These are phyloP conservation scores for Neoconidiobolus thromboides DNA, from an alignment of 371 early-diverging fungal genomes.

Conservation along the genomic window DNA sequence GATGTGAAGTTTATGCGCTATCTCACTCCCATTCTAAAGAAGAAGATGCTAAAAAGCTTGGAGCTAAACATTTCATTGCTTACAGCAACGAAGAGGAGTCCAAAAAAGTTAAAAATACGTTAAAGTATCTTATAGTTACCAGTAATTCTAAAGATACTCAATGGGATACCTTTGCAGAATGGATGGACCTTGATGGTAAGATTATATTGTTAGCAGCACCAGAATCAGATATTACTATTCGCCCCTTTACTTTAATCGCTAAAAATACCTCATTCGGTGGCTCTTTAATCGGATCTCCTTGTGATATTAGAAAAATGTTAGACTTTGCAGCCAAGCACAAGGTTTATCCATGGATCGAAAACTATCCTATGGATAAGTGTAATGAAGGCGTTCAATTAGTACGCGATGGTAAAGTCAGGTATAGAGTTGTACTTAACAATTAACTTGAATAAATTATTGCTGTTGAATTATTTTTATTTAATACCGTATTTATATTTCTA, in stretches of 20 bases:
- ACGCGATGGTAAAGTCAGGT: background rate
- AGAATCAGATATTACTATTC: conserved; percentile 26
- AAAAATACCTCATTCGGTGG: conserved; percentile 33
- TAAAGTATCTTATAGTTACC: conserved; percentile 32
- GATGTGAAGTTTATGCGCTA: conserved; percentile 41
- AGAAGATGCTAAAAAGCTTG: conserved; percentile 42
- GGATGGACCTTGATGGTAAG: conserved; percentile 31
- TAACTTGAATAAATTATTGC: too few species aligned
- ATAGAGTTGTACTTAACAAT: background rate
- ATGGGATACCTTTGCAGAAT: conserved; percentile 23
- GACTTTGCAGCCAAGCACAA: conserved; percentile 42
- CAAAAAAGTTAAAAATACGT: conserved; percentile 5
- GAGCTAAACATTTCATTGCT: conserved; percentile 34
- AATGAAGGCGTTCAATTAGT: conserved; percentile 16
- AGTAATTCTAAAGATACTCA: conserved; percentile 25
- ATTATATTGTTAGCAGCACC: conserved; percentile 44
- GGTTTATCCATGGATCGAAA: conserved; percentile 44
- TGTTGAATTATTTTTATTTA: too few species aligned
- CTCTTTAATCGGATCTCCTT: conserved; percentile 43
- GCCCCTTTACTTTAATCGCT: conserved; percentile 20
- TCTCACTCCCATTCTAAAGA: conserved; percentile 33
- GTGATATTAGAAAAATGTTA: conserved; percentile 37
- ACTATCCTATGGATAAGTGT: conserved; percentile 31
- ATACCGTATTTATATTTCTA: too few species aligned
- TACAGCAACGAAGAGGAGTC: conserved; percentile 14